Percentiles rank a stretch among this genome's conserved stretches.
Evolutionary conservation across 495 filamentous ascomycete genomes (phyloP).

Genomic region (Massariosphaeria phaeospora): DNA sequence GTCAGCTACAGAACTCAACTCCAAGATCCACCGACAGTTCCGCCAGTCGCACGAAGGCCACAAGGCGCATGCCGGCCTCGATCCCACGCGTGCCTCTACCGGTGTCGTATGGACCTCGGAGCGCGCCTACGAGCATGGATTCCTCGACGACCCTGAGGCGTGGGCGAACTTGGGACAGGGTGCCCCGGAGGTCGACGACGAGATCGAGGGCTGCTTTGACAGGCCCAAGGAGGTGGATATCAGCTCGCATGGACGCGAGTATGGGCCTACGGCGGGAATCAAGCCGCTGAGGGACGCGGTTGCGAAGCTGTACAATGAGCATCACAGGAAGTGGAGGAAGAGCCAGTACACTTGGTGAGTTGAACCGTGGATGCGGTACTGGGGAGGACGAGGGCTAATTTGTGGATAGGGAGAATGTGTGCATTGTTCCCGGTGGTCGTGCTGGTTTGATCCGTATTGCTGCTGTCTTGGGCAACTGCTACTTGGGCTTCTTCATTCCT

Average conservation of each 20-base stretch:
- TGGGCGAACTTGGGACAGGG: conserved; percentile 97
- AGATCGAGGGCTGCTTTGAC: conserved; percentile 82
- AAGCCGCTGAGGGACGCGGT: conserved; percentile 84
- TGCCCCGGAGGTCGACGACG: conserved; percentile 89
- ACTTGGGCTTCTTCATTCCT: conserved; percentile 54
- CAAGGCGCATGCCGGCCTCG: conserved; percentile 81
- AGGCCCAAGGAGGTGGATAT: conserved; percentile 80
- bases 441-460: conserved; percentile 92
- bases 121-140: conserved; percentile 44
- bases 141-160: conserved; percentile 67
- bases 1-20: conserved; percentile 56
- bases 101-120: conserved; percentile 44
- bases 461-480: conserved; percentile 86
- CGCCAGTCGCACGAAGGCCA: conserved; percentile 82
- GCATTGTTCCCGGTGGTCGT: conserved; percentile 89
- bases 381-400: not conserved
- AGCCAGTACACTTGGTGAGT: conserved; percentile 79
- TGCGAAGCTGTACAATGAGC: conserved; percentile 87
- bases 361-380: not conserved
- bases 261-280: conserved; percentile 91
- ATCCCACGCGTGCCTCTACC: conserved; percentile 65
- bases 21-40: conserved; percentile 80
- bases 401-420: conserved; percentile 74
- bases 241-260: conserved; percentile 71
- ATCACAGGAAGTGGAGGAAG: conserved; percentile 81